Evolutionary conservation across 495 filamentous ascomycete species (phyloP).

Genomic region (Cercophora newfieldiana): DNA sequence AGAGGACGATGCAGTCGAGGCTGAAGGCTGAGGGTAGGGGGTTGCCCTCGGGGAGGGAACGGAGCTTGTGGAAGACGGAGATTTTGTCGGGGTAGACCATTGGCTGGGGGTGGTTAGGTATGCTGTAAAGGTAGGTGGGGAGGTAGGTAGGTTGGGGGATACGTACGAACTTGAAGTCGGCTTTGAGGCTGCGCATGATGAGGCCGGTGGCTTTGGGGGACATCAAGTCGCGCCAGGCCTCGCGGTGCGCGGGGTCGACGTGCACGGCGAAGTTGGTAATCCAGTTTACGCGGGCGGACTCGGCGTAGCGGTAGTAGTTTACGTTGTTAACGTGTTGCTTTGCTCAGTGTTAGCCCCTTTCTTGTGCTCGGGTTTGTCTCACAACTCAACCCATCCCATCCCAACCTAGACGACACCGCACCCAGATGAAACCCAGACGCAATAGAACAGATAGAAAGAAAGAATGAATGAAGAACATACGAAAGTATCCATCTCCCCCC

Average conservation of each 20-base stretch:
- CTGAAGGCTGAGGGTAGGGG: conserved; percentile 36
- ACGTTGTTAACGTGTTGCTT: conserved; percentile 54
- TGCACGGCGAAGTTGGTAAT: conserved; percentile 70
- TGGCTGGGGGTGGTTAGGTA: conserved; percentile 58
- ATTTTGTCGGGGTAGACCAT: conserved; percentile 86
- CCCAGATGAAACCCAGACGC: no score
- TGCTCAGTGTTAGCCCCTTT: neutral
- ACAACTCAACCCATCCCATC: no score
- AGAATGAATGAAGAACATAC: conserved; percentile 39
- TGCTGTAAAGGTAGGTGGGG: neutral
- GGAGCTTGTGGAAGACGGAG: conserved; percentile 84
- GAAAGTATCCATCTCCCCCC: conserved; percentile 82
- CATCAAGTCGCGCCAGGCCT: conserved; percentile 71
- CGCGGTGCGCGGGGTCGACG: conserved; percentile 63
- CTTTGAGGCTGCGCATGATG: conserved; percentile 77
- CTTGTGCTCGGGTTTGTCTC: neutral
- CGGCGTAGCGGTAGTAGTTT: conserved; percentile 79
- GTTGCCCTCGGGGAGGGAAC: conserved; percentile 33
- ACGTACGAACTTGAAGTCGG: conserved; percentile 90
- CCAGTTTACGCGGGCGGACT: conserved; percentile 84
- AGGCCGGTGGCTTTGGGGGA: conserved; percentile 66
- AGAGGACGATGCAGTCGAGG: conserved; percentile 67
- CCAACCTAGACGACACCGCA: no score
- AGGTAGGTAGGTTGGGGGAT: neutral
- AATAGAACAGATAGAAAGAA: no score